Evolutionary conservation across 306 rosid species (phyloP).

Genomic region (Abrus precatorius): DNA sequence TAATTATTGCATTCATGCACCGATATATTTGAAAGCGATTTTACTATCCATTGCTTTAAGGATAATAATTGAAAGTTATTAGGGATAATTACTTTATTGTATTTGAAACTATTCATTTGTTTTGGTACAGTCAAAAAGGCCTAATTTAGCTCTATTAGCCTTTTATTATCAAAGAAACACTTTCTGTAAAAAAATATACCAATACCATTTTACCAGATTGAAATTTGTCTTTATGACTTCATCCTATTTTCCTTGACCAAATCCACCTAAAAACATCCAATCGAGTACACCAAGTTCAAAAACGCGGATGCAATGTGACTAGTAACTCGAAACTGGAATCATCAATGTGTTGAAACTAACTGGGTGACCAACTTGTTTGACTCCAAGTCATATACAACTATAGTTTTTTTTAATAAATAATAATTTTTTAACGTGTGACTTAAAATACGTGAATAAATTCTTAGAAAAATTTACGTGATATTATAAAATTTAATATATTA

Average conservation of each 20-base stretch:
- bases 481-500: no score
- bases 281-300: constrained; percentile 2
- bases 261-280: background rate
- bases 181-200: background rate
- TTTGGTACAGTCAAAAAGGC: background rate
- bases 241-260: background rate
- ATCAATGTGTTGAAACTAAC: constrained; percentile 41
- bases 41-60: background rate
- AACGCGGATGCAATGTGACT: constrained; percentile 24
- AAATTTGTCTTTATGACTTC: background rate
- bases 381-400: constrained; percentile 44
- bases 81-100: no score
- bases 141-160: background rate
- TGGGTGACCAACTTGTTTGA: constrained; percentile 14
- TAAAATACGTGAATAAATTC: no score
- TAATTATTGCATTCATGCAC: constrained; percentile 1
- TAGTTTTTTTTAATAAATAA: no score
- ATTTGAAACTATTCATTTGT: no score
- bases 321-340: constrained; percentile 28
- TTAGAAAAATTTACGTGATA: no score
- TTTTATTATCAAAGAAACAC: background rate
- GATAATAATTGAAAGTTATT: background rate
- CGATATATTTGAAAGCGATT: background rate
- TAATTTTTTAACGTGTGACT: no score
- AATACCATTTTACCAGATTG: background rate